Base-by-base conservation (phyloP, 768 basidiomycete genomes). In the Agaricus subrufescens region DNA sequence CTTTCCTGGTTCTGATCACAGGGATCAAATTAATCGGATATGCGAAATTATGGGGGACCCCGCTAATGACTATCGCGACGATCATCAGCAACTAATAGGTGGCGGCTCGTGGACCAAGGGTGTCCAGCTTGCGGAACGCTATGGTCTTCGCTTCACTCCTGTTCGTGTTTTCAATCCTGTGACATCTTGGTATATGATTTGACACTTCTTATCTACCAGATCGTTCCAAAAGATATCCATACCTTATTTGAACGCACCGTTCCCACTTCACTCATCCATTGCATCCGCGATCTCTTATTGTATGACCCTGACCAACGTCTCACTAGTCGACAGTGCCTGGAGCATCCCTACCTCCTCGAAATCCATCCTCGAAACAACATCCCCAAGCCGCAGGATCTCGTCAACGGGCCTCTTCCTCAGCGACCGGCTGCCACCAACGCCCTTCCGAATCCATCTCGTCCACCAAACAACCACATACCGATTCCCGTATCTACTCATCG, bases 21-120 rank as follows among this genome's bases (percentile, higher is more conserved):
- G 91, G 51, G 96, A 98, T 74, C 97, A 99, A 73, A 85, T 98
- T 37, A 85, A 79, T 58, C 79, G 86, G 67, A 97, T 98, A 58
- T 92, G 89, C 62, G 90, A 96, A 59, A 76, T 95, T n/a, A 80
- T 98, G 37, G 97, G 97, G 23, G 93, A 98, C 69, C 96, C 96
- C 27, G 79, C 80, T 49, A 80, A 86, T 57, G 87, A 88, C 40
- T 94, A 98, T 69, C 93, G 93, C 3, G 94, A 97, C 66, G 70
- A 74, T 30, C 77, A 86, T 57, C 85, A 87, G 10, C 81, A 80
- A 66, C 70, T 77, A 2, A 65, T 88, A 2, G 97, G 97, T 9
- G 97, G 97, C 6, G 97, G 96, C 6, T 77, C 81, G 55, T 99
- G 97, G 97, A 71, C 73, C 27, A 80, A 78, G 58, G 97, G 96